Conservation (phyloP, 306 rosid genomes). For the Vachellia pachyceras region DNA sequence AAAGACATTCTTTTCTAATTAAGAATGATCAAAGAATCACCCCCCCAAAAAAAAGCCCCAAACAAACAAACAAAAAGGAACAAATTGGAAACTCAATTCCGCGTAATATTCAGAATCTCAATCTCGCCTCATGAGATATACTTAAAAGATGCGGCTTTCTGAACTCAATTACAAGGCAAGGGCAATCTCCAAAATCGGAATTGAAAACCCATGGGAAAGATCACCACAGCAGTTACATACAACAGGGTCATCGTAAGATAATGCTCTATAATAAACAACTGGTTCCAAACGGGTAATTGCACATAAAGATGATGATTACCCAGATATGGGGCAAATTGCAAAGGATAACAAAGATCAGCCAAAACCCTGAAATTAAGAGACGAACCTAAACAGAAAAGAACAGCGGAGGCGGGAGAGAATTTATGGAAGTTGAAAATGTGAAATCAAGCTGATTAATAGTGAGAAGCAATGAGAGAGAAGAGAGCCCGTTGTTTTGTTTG, state of each 20-base stretch:
- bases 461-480: not conserved
- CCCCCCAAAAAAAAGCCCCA: not conserved
- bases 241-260: not conserved
- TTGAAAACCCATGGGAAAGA: not conserved
- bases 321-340: not conserved
- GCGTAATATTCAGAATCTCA: not conserved
- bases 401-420: too few relatives aligned
- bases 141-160: not conserved
- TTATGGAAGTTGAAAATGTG: not conserved
- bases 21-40: not conserved
- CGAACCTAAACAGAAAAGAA: not conserved
- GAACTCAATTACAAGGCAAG: not conserved
- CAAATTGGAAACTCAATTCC: slow-evolving; percentile 37
- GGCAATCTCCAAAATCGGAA: not conserved
- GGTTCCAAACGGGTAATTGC: not conserved
- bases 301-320: not conserved
- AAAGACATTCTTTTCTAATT: not conserved
- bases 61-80: not conserved
- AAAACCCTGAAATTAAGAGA: slow-evolving; percentile 3
- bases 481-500: not conserved
- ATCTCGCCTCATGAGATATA: not conserved
- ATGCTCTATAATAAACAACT: not conserved
- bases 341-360: not conserved
- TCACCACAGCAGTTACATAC: not conserved
- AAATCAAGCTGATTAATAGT: not conserved